phyloP scores from a whole-genome alignment of 148 eudicot genomes.

The Rhododendron williamsianum region DNA sequence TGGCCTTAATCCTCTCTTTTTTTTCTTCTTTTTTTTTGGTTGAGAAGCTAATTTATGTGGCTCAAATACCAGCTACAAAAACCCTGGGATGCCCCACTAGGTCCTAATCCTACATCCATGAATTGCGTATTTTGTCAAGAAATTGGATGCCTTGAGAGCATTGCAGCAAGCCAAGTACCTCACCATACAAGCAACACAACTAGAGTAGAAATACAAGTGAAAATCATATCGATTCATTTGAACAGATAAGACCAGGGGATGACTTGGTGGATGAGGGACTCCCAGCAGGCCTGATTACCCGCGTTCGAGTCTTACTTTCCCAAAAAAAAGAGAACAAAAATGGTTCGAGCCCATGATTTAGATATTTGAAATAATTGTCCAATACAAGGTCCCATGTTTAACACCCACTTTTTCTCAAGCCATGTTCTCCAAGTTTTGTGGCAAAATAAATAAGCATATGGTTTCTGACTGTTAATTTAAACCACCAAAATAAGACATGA shows the following conservation, averaged over 20 bases:
- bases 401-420: conserved; percentile 2
- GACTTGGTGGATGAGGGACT: neutral
- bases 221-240: neutral
- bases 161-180: neutral
- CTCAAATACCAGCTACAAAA: neutral
- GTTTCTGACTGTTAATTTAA: neutral
- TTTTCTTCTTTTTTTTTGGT: no score
- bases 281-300: neutral
- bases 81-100: neutral
- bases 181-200: neutral
- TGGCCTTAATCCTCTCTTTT: neutral
- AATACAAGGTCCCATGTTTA: neutral
- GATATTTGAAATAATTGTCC: neutral
- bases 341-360: neutral
- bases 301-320: neutral
- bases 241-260: neutral
- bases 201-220: neutral
- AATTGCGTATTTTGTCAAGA: neutral
- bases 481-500: neutral
- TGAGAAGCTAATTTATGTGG: neutral
- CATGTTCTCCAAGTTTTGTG: conserved; percentile 2
- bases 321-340: neutral
- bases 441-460: neutral
- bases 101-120: neutral
- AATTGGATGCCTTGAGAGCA: neutral